phyloP scores from a whole-genome alignment of 2,329 filamentous ascomycete species.

The Monosporascus sp. region DNA sequence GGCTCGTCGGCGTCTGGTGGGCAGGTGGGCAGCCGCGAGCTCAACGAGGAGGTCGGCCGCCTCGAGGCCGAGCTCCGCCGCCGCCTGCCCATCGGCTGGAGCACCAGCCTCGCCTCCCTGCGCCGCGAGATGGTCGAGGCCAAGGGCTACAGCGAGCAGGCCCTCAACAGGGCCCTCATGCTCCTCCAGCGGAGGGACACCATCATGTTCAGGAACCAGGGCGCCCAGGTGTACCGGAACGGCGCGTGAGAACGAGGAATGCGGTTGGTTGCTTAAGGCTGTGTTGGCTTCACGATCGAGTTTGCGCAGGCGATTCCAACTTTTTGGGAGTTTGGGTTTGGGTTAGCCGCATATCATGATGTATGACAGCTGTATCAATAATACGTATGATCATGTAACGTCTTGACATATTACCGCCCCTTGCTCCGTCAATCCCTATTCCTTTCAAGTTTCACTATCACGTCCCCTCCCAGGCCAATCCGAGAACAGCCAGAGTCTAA shows the following conservation, averaged over 20 bases:
- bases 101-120: slow-evolving; percentile 80
- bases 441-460: too few relatives aligned
- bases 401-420: not conserved
- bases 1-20: slow-evolving; percentile 45
- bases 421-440: too few relatives aligned
- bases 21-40: slow-evolving; percentile 75
- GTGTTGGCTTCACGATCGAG: too few relatives aligned
- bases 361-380: not conserved
- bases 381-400: not conserved
- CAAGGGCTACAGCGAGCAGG: slow-evolving; percentile 83
- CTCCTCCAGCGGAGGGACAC: slow-evolving; percentile 84
- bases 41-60: slow-evolving; percentile 83
- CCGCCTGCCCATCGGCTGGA: slow-evolving; percentile 90
- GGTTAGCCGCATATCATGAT: not conserved
- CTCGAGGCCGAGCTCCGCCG: slow-evolving; percentile 86
- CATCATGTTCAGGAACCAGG: slow-evolving; percentile 73
- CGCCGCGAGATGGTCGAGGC: slow-evolving; percentile 87
- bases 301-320: too few relatives aligned
- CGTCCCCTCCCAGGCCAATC: too few relatives aligned
- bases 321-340: not conserved
- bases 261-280: not conserved
- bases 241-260: slow-evolving; percentile 46
- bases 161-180: slow-evolving; percentile 76
- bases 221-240: slow-evolving; percentile 68
- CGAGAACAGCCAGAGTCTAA: too few relatives aligned